These are phyloP conservation scores for Skeletonema grethae DNA, from an alignment of 108 stramenopile genomes.

Conservation along the genomic window DNA sequence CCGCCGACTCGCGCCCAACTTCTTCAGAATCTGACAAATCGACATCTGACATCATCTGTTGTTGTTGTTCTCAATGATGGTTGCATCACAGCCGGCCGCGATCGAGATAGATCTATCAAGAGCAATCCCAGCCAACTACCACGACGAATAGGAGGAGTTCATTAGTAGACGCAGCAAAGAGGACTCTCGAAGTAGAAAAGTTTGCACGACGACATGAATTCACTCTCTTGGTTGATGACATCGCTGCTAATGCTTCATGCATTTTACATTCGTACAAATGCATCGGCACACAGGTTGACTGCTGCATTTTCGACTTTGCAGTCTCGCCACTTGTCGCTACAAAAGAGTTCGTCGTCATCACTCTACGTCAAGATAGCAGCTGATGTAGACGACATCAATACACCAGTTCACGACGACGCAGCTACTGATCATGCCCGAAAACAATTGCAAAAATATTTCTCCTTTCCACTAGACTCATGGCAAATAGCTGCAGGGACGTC, in stretches of 20 bases:
- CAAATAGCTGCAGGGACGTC: slow-evolving; percentile 22
- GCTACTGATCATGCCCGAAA: not conserved
- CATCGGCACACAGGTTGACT: slow-evolving; percentile 1
- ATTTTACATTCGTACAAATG: not conserved
- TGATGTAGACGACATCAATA: not conserved
- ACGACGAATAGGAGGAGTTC: no score
- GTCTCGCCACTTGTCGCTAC: not conserved
- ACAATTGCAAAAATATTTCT: slow-evolving; percentile 23
- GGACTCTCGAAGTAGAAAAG: not conserved
- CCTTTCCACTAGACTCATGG: slow-evolving; percentile 41
- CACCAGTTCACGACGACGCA: not conserved
- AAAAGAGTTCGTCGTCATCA: not conserved
- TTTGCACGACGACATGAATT: not conserved
- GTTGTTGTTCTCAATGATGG: no score
- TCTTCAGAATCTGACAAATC: no score
- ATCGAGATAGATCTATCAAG: no score
- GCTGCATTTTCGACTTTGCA: not conserved
- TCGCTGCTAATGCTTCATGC: not conserved
- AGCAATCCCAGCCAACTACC: no score
- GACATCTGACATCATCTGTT: no score
- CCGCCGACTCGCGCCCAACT: no score
- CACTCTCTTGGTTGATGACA: not conserved
- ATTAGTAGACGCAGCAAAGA: no score
- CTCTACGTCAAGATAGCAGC: slow-evolving; percentile 6
- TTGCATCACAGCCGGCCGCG: no score